These are phyloP conservation scores for Aspergillus egyptiacus DNA, from an alignment of 495 filamentous ascomycete species.

Conservation along the genomic window DNA sequence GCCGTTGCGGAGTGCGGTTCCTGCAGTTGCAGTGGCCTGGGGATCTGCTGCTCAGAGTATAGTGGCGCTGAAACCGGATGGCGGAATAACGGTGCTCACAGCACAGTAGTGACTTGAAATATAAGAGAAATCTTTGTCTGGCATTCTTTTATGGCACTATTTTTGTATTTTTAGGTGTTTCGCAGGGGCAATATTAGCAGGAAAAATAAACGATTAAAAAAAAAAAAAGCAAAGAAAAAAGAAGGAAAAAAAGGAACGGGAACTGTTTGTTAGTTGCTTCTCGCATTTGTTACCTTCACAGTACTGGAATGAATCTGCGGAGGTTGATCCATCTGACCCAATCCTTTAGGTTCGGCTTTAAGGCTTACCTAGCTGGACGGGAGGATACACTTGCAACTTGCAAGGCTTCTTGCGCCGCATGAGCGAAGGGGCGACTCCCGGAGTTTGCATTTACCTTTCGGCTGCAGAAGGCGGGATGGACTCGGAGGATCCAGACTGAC, in stretches of 20 bases:
- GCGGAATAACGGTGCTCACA: slow-evolving; percentile 61
- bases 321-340: no score
- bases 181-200: slow-evolving; percentile 2
- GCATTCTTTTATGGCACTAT: slow-evolving; percentile 10
- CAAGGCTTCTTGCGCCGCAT: no score
- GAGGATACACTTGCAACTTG: no score
- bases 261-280: not conserved
- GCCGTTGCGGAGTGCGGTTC: slow-evolving; percentile 67
- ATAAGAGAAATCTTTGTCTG: slow-evolving; percentile 20
- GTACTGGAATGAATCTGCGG: no score
- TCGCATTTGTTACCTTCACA: no score
- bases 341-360: no score
- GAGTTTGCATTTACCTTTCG: no score
- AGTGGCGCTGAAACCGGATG: slow-evolving; percentile 65
- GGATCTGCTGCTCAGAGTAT: slow-evolving; percentile 67
- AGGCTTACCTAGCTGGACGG: no score
- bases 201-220: slow-evolving; percentile 1
- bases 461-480: not conserved
- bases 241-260: not conserved
- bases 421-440: no score
- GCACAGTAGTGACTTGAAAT: slow-evolving; percentile 34
- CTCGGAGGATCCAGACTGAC: not conserved
- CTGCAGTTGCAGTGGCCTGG: slow-evolving; percentile 70
- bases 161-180: slow-evolving; percentile 21
- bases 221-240: not conserved